These are phyloP conservation scores for Phanerodontia chrysosporium DNA, from an alignment of 768 basidiomycete species.

Conservation along the genomic window DNA sequence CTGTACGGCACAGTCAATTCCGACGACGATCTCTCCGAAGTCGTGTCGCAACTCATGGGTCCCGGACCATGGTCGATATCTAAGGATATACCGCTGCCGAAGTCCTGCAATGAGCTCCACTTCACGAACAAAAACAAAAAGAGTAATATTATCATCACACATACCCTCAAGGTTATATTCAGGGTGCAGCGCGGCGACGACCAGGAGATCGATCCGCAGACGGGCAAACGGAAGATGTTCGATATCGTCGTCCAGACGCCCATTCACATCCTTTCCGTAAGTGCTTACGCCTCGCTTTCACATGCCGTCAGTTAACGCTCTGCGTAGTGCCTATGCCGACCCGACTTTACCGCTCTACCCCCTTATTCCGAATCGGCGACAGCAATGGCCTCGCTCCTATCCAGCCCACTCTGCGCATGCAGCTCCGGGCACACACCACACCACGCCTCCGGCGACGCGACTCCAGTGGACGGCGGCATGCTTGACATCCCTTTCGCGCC, in stretches of 20 bases:
- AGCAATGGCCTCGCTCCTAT: neutral
- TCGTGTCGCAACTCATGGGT: constrained; percentile 61
- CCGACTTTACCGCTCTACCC: constrained; percentile 76
- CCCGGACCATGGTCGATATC: constrained; percentile 87
- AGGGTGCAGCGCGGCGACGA: constrained; percentile 83
- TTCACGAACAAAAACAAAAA: constrained; percentile 78
- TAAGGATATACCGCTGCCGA: constrained; percentile 64
- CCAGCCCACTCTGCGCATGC: constrained; percentile 11
- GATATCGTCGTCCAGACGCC: constrained; percentile 87
- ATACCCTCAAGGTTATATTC: constrained; percentile 77
- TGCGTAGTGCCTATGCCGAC: constrained; percentile 72
- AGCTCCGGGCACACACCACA: constrained; percentile 1
- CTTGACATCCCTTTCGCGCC: constrained; percentile 2
- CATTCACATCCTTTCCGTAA: constrained; percentile 81
- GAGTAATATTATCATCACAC: constrained; percentile 71
- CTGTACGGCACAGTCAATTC: constrained; percentile 46
- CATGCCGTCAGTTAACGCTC: neutral
- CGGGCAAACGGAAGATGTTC: constrained; percentile 74
- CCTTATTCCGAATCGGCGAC: constrained; percentile 54
- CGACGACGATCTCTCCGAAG: constrained; percentile 50
- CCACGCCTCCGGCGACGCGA: neutral
- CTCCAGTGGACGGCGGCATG: neutral
- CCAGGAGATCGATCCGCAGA: constrained; percentile 51
- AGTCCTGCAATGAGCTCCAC: constrained; percentile 54
- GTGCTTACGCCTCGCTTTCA: constrained; percentile 23